These are phyloP conservation scores for Sporisorium sorghi DNA, from an alignment of 1,284 basidiomycete genomes.

Conservation along the genomic window DNA sequence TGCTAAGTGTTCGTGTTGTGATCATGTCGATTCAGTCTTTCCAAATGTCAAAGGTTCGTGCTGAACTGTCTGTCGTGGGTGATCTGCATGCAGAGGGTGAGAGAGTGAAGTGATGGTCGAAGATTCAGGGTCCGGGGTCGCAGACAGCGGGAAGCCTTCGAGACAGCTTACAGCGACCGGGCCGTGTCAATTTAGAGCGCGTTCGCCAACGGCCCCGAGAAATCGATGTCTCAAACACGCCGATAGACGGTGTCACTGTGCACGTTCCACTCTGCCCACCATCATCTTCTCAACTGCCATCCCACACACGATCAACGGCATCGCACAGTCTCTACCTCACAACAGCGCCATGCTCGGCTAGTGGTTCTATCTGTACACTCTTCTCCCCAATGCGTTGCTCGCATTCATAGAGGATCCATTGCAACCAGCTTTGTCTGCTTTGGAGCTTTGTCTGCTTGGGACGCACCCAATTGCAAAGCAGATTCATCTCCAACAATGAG, in stretches of 20 bases:
- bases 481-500: constrained; percentile 17
- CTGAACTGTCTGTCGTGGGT: neutral
- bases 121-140: neutral
- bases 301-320: neutral
- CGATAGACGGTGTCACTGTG: too few relatives aligned
- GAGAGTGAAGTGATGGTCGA: too few relatives aligned
- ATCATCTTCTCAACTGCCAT: neutral
- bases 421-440: neutral
- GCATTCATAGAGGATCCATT: neutral
- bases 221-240: constrained; percentile 1
- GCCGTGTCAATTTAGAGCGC: neutral
- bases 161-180: neutral
- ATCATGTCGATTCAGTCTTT: neutral
- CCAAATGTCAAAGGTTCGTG: too few relatives aligned
- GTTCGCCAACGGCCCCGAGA: constrained; percentile 1
- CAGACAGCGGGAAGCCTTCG: neutral
- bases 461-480: neutral
- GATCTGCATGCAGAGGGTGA: neutral
- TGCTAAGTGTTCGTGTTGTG: neutral
- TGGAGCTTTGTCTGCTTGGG: neutral
- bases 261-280: constrained; percentile 6
- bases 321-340: neutral
- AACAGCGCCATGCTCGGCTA: constrained; percentile 12
- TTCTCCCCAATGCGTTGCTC: neutral
- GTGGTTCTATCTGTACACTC: neutral